Evolutionary conservation across 2,329 filamentous ascomycete species (phyloP).

Genomic region (Byssothecium circinans): DNA sequence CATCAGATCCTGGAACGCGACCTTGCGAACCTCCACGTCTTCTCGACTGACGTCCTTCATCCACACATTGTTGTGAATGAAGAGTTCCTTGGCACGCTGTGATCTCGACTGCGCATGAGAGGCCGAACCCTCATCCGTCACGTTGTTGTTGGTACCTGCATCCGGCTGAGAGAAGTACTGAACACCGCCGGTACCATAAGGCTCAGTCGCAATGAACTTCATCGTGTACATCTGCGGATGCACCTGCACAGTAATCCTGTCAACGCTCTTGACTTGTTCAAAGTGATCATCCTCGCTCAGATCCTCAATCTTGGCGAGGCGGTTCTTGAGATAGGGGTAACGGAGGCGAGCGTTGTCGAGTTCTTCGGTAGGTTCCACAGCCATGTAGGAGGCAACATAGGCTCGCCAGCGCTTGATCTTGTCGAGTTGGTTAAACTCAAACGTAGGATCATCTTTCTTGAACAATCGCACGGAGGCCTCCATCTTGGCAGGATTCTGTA

Average conservation of each 20-base stretch:
- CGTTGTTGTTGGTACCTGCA: constrained; percentile 38
- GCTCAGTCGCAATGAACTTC: constrained; percentile 47
- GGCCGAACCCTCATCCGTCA: constrained; percentile 39
- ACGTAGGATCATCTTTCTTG: constrained; percentile 77
- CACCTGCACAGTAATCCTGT: constrained; percentile 50
- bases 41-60: constrained; percentile 52
- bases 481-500: constrained; percentile 61
- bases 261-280: constrained; percentile 38
- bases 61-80: constrained; percentile 49
- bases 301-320: constrained; percentile 40
- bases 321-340: constrained; percentile 48
- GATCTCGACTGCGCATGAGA: constrained; percentile 31
- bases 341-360: constrained; percentile 39
- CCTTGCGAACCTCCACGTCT: constrained; percentile 50
- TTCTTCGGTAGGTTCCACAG: constrained; percentile 74
- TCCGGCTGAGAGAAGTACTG: constrained; percentile 47
- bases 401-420: constrained; percentile 78
- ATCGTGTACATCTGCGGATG: constrained; percentile 47
- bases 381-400: constrained; percentile 90
- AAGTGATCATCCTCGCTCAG: constrained; percentile 34
- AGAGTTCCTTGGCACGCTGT: constrained; percentile 45
- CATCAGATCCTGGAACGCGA: constrained; percentile 34
- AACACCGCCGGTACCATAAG: constrained; percentile 32
- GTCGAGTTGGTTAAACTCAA: constrained; percentile 72
- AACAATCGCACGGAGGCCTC: constrained; percentile 79